Percentiles rank a stretch among this genome's conserved stretches.
Evolutionary conservation across 148 eudicot genomes (phyloP).

Genomic region (Agrostemma githago): DNA sequence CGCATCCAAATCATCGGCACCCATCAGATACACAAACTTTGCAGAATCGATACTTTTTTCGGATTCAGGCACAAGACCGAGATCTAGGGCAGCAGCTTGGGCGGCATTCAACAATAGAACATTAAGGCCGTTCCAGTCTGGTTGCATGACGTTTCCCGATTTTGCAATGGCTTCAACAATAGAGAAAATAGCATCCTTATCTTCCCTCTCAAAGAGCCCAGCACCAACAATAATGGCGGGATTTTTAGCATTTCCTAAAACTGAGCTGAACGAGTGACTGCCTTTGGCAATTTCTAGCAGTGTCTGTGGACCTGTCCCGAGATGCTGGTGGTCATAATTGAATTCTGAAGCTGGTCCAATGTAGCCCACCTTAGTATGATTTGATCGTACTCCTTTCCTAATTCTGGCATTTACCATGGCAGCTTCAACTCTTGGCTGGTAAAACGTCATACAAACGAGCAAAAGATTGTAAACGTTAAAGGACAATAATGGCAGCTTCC

Average conservation of each 20-base stretch:
- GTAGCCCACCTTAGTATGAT: constrained; percentile 74
- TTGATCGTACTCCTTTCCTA: constrained; percentile 67
- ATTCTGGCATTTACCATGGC: constrained; percentile 98
- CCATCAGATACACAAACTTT: constrained; percentile 84
- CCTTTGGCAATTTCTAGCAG: constrained; percentile 71
- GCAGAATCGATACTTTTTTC: constrained; percentile 69
- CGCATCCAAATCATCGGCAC: constrained; percentile 80
- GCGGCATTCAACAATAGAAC: constrained; percentile 81
- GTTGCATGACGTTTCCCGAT: constrained; percentile 52
- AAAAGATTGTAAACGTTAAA: background rate
- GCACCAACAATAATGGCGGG: constrained; percentile 83
- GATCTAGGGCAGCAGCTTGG: constrained; percentile 92
- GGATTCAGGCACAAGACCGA: constrained; percentile 86
- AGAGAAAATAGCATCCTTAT: constrained; percentile 75
- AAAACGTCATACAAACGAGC: constrained; percentile 16
- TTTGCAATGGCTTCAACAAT: constrained; percentile 62
- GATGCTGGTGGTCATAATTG: constrained; percentile 73
- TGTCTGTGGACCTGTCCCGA: constrained; percentile 75
- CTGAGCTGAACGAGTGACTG: constrained; percentile 63
- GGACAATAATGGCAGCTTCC: too few relatives aligned
- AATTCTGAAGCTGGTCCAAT: constrained; percentile 78
- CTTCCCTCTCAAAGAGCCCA: constrained; percentile 75
- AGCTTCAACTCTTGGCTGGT: constrained; percentile 99
- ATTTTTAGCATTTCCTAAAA: constrained; percentile 66
- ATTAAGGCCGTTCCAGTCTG: constrained; percentile 92